phyloP scores from a whole-genome alignment of 208 protist species.

The Trypanosoma brucei region DNA sequence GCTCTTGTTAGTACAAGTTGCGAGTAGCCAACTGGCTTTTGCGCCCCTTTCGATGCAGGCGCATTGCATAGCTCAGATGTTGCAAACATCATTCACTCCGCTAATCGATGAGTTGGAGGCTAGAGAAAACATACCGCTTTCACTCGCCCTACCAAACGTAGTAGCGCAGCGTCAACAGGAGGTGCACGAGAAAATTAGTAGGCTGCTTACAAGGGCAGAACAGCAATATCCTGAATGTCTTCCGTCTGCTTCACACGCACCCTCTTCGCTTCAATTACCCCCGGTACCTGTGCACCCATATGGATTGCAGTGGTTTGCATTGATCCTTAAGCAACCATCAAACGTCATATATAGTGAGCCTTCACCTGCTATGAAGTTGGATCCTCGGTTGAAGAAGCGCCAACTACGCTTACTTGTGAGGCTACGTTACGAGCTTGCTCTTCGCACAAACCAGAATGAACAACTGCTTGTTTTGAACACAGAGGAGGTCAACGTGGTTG shows the following conservation, averaged over 20 bases:
- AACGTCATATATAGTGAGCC: conserved; percentile 26
- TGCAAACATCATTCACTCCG: conserved; percentile 5
- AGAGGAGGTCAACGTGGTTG: conserved; percentile 27
- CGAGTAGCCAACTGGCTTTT: conserved; percentile 17
- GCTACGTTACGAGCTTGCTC: conserved; percentile 16
- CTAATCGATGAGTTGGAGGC: conserved; percentile 14
- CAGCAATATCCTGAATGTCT: background rate
- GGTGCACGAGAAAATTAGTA: background rate
- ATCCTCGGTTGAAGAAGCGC: conserved; percentile 23
- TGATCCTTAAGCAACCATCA: conserved; percentile 5
- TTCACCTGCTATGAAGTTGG: conserved; percentile 17
- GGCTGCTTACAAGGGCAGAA: background rate
- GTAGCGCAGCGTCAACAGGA: background rate
- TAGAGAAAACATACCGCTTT: conserved; percentile 16
- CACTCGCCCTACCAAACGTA: background rate
- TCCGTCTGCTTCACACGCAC: background rate
- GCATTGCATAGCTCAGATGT: conserved; percentile 11
- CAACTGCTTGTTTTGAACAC: conserved; percentile 20
- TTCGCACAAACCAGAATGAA: conserved; percentile 6
- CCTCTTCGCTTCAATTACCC: background rate
- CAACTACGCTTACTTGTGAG: conserved; percentile 22
- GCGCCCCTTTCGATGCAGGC: conserved; percentile 14
- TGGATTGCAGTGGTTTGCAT: conserved; percentile 27
- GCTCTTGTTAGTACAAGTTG: conserved; percentile 23
- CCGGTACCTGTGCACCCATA: conserved; percentile 12